phyloP scores from a whole-genome alignment of 129 eudicot genomes.

The Arctium lappa region DNA sequence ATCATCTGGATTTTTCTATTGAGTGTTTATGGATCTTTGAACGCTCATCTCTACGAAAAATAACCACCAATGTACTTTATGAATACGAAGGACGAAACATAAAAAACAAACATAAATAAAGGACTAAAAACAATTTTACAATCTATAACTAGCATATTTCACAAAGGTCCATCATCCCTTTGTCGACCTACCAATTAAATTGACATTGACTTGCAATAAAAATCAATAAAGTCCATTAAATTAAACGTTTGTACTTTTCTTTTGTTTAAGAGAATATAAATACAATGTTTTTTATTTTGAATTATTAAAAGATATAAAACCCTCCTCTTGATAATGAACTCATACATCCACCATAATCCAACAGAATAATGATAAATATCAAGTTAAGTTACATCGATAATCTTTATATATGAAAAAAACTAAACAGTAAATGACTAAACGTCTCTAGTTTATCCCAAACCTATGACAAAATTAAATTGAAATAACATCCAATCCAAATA shows the following conservation, averaged over 20 bases:
- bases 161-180: neutral
- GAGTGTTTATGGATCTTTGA: no score
- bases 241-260: neutral
- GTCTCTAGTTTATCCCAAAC: neutral
- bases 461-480: neutral
- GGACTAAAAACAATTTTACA: no score
- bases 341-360: neutral
- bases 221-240: neutral
- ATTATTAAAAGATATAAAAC: neutral
- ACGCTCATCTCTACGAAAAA: no score
- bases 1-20: no score
- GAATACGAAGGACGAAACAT: no score
- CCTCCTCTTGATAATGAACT: neutral
- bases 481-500: neutral
- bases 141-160: neutral
- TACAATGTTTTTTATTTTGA: no score
- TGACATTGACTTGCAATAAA: neutral
- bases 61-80: no score
- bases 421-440: neutral
- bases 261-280: no score
- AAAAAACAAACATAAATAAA: no score
- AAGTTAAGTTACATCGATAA: neutral
- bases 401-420: no score
- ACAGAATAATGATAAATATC: no score
- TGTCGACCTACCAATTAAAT: neutral